phyloP scores from a whole-genome alignment of 257 asterid genomes.

The Echites panduratus region DNA sequence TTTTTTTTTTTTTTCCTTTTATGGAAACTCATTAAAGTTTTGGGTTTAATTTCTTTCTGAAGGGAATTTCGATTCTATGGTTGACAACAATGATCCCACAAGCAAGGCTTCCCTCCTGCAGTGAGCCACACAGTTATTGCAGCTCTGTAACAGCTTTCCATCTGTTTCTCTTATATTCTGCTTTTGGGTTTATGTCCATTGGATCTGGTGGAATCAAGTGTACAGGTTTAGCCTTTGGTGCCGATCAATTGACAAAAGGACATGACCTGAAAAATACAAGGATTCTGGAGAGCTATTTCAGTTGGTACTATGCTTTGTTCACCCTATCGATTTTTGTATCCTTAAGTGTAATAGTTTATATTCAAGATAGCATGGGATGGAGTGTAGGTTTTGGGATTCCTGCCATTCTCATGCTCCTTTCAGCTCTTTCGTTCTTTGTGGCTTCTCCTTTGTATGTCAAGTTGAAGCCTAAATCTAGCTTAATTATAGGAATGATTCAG shows the following conservation, averaged over 20 bases:
- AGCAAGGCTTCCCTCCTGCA: constrained; percentile 52
- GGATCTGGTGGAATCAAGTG: constrained; percentile 71
- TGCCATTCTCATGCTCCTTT: constrained; percentile 34
- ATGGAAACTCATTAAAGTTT: too few species aligned
- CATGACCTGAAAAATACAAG: too few species aligned
- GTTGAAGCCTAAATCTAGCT: constrained; percentile 35
- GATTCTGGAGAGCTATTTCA: constrained; percentile 42
- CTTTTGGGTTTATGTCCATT: constrained; percentile 52
- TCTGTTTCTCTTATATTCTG: constrained; percentile 30
- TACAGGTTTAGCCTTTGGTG: constrained; percentile 65
- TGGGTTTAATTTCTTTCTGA: too few species aligned
- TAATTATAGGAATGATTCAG: constrained; percentile 38
- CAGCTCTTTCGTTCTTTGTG: constrained; percentile 35
- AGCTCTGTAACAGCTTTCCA: constrained; percentile 39
- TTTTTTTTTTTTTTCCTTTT: too few species aligned
- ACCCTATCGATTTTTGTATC: constrained; percentile 43
- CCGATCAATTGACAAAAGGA: constrained; percentile 37
- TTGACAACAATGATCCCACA: constrained; percentile 49
- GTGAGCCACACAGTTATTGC: constrained; percentile 20
- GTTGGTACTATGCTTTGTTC: constrained; percentile 63
- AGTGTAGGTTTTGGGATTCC: constrained; percentile 61
- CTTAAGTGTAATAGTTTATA: constrained; percentile 47
- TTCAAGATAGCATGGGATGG: constrained; percentile 79
- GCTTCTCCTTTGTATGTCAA: constrained; percentile 42
- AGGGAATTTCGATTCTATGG: constrained; percentile 66